Conservation (phyloP, 148 eudicot genomes). For the Chenopodium formosanum region DNA sequence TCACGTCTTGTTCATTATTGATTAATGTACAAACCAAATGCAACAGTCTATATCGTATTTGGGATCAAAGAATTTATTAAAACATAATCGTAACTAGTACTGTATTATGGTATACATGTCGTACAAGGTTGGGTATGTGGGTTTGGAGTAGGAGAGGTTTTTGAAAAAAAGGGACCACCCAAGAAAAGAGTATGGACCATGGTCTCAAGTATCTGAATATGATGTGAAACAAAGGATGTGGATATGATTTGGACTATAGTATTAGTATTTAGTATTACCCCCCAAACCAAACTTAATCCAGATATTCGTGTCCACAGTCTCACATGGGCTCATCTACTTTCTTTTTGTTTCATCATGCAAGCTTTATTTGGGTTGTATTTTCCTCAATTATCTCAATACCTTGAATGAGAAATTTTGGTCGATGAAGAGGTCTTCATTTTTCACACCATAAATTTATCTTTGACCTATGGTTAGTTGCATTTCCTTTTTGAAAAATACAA, state of each 20-base stretch:
- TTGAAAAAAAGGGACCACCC: neutral
- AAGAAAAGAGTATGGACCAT: constrained; percentile 11
- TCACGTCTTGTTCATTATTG: no score
- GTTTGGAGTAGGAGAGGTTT: no score
- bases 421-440: neutral
- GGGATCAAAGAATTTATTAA: no score
- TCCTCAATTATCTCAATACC: neutral
- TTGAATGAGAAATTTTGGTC: neutral
- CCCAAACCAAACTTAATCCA: neutral
- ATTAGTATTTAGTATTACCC: no score
- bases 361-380: neutral
- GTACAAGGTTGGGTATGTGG: no score
- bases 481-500: no score
- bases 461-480: neutral
- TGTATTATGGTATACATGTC: no score
- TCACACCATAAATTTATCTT: neutral
- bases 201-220: neutral
- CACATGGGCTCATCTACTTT: constrained; percentile 16
- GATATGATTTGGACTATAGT: constrained; percentile 19
- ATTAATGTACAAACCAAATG: no score
- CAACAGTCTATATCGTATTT: no score
- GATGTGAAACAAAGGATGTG: constrained; percentile 15
- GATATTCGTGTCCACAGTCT: constrained; percentile 1
- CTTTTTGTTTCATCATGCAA: neutral
- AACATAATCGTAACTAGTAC: no score